Percentiles rank a stretch among this genome's conserved stretches.
These are phyloP conservation scores for Silene vulgaris DNA, from an alignment of 179 eudicot species.

Conservation along the genomic window DNA sequence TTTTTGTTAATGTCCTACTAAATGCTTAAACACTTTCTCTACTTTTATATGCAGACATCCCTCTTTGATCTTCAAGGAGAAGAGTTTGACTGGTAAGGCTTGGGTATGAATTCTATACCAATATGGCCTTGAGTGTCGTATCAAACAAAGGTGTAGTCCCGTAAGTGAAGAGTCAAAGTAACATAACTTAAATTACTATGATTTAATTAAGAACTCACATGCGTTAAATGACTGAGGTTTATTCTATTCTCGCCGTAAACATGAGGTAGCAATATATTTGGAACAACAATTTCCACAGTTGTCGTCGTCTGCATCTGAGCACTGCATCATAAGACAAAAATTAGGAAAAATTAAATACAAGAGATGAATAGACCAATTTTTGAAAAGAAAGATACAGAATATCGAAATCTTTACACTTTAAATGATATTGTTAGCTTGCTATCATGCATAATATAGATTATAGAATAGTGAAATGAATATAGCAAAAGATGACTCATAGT, in stretches of 20 bases:
- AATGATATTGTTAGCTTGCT: not conserved
- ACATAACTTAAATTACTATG: not conserved
- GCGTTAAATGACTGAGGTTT: slow-evolving; percentile 39
- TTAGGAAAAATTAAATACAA: slow-evolving; percentile 5
- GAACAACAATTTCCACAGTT: slow-evolving; percentile 44
- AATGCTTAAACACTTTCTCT: too few species aligned
- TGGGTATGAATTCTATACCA: not conserved
- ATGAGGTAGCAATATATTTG: slow-evolving; percentile 34
- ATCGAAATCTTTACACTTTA: not conserved
- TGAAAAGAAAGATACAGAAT: not conserved
- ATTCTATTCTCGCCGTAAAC: slow-evolving; percentile 45
- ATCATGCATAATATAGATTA: not conserved
- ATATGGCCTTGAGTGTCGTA: not conserved
- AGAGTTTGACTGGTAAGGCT: not conserved
- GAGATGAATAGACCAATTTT: not conserved
- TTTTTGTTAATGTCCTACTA: too few species aligned
- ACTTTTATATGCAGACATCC: too few species aligned
- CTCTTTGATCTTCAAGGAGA: not conserved
- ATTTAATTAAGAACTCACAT: slow-evolving; percentile 31
- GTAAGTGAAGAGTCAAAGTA: not conserved
- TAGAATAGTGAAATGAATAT: too few species aligned
- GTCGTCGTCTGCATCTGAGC: slow-evolving; percentile 22
- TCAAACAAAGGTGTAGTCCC: not conserved
- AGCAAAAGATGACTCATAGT: too few species aligned
- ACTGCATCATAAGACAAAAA: slow-evolving; percentile 27